Conservation (phyloP, 2,329 filamentous ascomycete species). For the Ascochyta viciae-villosae region DNA sequence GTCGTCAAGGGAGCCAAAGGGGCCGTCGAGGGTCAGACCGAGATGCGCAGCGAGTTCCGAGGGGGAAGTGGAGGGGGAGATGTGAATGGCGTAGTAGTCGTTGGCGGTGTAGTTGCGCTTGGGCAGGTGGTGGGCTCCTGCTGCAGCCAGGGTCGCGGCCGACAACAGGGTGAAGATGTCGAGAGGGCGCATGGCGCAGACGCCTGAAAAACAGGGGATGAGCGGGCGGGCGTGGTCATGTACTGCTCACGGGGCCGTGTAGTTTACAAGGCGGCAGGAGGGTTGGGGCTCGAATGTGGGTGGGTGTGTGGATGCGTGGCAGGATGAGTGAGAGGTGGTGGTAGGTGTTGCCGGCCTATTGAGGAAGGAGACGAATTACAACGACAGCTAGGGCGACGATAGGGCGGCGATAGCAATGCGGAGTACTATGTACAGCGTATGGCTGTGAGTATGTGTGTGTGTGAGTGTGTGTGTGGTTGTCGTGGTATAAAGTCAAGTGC, state of each 20-base stretch:
- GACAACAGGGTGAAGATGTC: slow-evolving; percentile 54
- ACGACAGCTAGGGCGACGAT: background rate
- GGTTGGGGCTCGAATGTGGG: too few species aligned
- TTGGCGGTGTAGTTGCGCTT: slow-evolving; percentile 77
- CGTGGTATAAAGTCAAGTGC: too few species aligned
- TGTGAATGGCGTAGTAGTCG: slow-evolving; percentile 93
- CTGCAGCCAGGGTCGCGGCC: slow-evolving; percentile 41
- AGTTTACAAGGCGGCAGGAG: background rate
- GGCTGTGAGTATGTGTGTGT: too few species aligned
- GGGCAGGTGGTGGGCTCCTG: slow-evolving; percentile 49
- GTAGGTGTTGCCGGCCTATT: slow-evolving; percentile 23
- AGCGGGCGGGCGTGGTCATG: slow-evolving; percentile 27
- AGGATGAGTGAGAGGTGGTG: slow-evolving; percentile 7
- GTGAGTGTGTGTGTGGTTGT: too few species aligned
- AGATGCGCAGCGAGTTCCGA: slow-evolving; percentile 73
- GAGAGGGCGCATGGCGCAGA: slow-evolving; percentile 51
- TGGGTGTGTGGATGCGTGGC: background rate
- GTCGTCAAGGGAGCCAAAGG: slow-evolving; percentile 75
- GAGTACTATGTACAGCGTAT: too few species aligned
- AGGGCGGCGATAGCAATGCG: background rate
- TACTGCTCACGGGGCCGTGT: slow-evolving; percentile 1
- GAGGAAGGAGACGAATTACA: slow-evolving; percentile 23
- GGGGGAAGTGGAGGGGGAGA: slow-evolving; percentile 71
- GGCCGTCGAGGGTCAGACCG: slow-evolving; percentile 81
- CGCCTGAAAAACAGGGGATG: slow-evolving; percentile 5